These are phyloP conservation scores for Sisymbrium irio DNA, from an alignment of 345 rosid species.

Conservation along the genomic window DNA sequence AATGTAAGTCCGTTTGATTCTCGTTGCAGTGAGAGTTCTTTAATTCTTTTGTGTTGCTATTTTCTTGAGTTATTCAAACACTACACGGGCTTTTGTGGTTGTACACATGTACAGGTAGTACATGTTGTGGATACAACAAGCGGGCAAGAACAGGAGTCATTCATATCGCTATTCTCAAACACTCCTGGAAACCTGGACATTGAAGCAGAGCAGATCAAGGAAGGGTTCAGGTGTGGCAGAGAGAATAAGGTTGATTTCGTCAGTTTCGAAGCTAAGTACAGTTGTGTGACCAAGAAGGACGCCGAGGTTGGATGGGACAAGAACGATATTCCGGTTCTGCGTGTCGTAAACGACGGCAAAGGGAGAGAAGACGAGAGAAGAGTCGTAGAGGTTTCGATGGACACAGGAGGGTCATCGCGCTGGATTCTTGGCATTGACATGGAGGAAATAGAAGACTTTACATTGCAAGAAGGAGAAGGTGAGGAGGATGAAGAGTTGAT, in stretches of 20 bases:
- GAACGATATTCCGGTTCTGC: conserved; percentile 55
- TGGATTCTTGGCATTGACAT: conserved; percentile 86
- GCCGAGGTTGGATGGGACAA: conserved; percentile 68
- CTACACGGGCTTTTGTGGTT: neutral
- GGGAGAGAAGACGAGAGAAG: conserved; percentile 37
- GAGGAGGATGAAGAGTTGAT: conserved; percentile 51
- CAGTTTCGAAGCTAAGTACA: conserved; percentile 66
- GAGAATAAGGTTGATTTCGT: conserved; percentile 71
- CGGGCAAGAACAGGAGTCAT: conserved; percentile 54
- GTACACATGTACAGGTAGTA: conserved; percentile 53
- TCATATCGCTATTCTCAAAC: conserved; percentile 59
- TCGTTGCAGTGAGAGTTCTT: conserved; percentile 2
- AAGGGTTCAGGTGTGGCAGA: conserved; percentile 77
- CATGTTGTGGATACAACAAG: conserved; percentile 83
- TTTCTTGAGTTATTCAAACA: neutral
- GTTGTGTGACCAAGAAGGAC: conserved; percentile 61
- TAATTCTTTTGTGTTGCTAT: neutral
- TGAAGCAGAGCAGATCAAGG: conserved; percentile 67
- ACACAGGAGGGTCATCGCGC: conserved; percentile 67
- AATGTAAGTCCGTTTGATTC: conserved; percentile 53
- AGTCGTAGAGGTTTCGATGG: conserved; percentile 50
- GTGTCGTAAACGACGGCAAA: conserved; percentile 41
- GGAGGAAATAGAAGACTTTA: conserved; percentile 68
- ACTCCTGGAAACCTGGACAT: conserved; percentile 82
- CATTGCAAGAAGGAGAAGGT: conserved; percentile 47